Percentiles rank a stretch among this genome's conserved stretches.
Evolutionary conservation across 495 filamentous ascomycete genomes (phyloP).

Genomic region (Podospora australis): DNA sequence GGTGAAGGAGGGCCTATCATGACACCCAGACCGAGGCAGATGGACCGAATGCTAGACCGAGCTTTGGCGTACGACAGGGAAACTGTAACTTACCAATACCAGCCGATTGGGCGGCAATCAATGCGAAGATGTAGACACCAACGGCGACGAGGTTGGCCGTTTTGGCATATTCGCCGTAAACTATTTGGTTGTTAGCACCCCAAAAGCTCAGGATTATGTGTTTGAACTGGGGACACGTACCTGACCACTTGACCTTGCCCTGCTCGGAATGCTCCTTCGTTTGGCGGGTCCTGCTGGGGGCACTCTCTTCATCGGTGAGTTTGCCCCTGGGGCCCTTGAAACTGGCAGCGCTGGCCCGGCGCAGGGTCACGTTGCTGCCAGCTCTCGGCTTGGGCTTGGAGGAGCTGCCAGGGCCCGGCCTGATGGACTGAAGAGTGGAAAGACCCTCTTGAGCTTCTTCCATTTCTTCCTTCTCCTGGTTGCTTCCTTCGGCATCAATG

Average conservation of each 20-base stretch:
- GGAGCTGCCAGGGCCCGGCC: conserved; percentile 37
- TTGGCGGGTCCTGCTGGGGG: conserved; percentile 66
- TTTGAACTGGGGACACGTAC: conserved; percentile 22
- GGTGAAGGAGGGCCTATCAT: too few species aligned
- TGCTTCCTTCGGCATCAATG: conserved; percentile 41
- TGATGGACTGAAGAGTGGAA: conserved; percentile 66
- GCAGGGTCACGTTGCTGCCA: conserved; percentile 66
- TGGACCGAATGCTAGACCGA: not conserved
- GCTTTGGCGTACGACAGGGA: not conserved
- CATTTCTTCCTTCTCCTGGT: conserved; percentile 49
- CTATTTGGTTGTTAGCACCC: conserved; percentile 30
- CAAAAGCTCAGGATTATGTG: not conserved
- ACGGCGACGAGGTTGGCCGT: conserved; percentile 87
- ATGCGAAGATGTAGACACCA: conserved; percentile 65
- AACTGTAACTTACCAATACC: conserved; percentile 52
- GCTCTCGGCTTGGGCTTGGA: conserved; percentile 48
- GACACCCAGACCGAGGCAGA: not conserved
- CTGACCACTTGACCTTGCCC: conserved; percentile 93
- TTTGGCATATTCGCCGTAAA: conserved; percentile 85
- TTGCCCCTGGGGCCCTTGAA: conserved; percentile 82
- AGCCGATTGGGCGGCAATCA: conserved; percentile 73
- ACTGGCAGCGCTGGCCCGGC: conserved; percentile 85
- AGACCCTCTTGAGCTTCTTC: conserved; percentile 68
- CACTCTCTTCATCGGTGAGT: conserved; percentile 73
- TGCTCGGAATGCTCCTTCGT: conserved; percentile 82